Evolutionary conservation across 345 rosid species (phyloP), one percentile per base, ranked within the genome.

Genomic region (Dipteronia dyeriana): DNA sequence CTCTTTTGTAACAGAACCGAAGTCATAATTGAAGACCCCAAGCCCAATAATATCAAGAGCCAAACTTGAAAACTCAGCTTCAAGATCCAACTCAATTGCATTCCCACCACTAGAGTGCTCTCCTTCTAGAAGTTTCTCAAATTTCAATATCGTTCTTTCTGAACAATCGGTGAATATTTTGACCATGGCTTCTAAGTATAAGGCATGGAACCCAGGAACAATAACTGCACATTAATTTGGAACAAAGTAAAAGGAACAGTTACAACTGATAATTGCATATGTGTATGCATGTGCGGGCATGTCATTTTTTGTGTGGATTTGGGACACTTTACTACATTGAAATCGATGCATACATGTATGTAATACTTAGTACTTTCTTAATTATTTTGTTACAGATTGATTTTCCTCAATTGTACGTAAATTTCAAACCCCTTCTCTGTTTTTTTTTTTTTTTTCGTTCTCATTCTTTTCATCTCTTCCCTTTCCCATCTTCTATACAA

Each of bases 31-130:
- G 88, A 95, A 95, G 82, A 93, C 92, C 20, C 99, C 91, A 73
- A 95, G 92, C 71, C 99, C 99, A 78, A 95, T 95, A 57, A 95
- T 91, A 88, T 93, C 99, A 61, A 95, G 96, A 73, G 99, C 97
- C 77, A 95, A 84, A 82, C 81, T 95, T 47, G 99, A 95, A 87
- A 95, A 95, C 62, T 95, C 99, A 78, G 97, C 98, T 82, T 95
- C 99, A 19, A 95, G 83, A 85, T 95, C 97, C 83, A 95, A 86
- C 72, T 91, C 93, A 69, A 95, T 82, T 3, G 63, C 72, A 39
- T 80, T 82, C 81, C 76, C 88, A 59, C 87, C 91, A 57, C 22
- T 57, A 17, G 83, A 78, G 41, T 41, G 65, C 69, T 87, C 82
- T 79, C 80, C 87, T 74, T 87, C 89, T 20, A 90, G 74, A 73